Evolutionary conservation across 169 alveolate genomes (phyloP).

Genomic region (Eimeria acervulina): DNA sequence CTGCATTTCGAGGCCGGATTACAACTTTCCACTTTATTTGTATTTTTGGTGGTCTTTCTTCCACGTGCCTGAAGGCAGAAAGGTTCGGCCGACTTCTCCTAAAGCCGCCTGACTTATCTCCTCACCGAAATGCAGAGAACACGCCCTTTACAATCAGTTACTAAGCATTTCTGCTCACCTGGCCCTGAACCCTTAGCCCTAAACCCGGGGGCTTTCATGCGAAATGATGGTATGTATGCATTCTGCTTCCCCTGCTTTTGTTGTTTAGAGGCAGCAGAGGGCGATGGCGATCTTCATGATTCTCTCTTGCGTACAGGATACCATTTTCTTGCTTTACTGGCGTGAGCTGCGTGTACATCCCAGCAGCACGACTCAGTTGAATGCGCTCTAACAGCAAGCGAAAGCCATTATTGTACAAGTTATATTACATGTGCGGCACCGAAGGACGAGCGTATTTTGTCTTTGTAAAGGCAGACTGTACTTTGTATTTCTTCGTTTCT

Average conservation of each 20-base stretch:
- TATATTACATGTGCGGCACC: too few relatives aligned
- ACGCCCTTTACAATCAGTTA: neutral
- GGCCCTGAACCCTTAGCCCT: neutral
- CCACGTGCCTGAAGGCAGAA: conserved; percentile 79
- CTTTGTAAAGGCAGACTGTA: too few relatives aligned
- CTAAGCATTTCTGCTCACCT: neutral
- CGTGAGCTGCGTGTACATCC: conserved; percentile 38
- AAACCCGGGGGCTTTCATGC: neutral
- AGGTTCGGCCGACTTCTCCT: conserved; percentile 31
- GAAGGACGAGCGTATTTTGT: too few relatives aligned
- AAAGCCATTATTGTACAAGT: too few relatives aligned
- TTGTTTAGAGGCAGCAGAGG: conserved; percentile 72
- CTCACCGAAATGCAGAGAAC: neutral
- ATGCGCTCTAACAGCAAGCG: too few relatives aligned
- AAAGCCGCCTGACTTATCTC: neutral
- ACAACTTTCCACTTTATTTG: conserved; percentile 74
- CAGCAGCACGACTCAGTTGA: neutral
- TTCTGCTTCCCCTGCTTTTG: neutral
- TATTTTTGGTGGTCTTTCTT: conserved; percentile 79
- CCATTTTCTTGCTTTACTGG: conserved; percentile 61
- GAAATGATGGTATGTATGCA: neutral
- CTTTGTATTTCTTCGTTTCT: too few relatives aligned
- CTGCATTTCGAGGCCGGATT: conserved; percentile 61
- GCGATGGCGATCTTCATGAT: conserved; percentile 70
- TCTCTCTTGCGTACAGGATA: conserved; percentile 69